phyloP scores from a whole-genome alignment of 2,329 filamentous ascomycete genomes.

The Phyllosticta citribraziliensis region DNA sequence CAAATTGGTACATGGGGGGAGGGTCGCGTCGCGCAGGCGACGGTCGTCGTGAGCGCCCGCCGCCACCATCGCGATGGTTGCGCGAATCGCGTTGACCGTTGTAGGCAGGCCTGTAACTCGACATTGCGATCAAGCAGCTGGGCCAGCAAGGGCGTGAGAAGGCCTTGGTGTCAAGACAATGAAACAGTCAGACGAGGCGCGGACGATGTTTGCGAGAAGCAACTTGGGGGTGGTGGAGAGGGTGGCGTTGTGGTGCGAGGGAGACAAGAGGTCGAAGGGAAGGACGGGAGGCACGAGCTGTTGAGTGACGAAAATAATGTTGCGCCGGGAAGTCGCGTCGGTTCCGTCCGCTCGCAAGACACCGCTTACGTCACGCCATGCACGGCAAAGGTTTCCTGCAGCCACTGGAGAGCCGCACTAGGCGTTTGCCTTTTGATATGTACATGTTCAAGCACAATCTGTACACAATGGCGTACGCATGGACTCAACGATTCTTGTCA shows the following conservation, averaged over 20 bases:
- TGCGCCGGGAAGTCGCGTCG: slow-evolving; percentile 1
- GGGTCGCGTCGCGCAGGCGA: slow-evolving; percentile 6
- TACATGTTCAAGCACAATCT: background rate
- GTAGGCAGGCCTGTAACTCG: slow-evolving; percentile 8
- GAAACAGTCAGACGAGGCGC: background rate
- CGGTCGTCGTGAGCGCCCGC: background rate
- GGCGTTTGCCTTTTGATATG: background rate
- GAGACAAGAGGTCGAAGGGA: background rate
- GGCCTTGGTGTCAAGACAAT: background rate
- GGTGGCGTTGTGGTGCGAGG: background rate
- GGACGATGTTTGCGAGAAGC: background rate
- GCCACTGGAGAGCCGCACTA: background rate
- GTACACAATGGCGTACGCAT: too few species aligned
- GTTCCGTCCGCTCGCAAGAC: slow-evolving; percentile 2
- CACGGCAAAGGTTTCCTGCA: background rate
- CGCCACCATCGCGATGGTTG: slow-evolving; percentile 5
- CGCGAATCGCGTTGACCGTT: background rate
- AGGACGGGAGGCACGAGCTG: background rate
- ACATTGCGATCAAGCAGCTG: slow-evolving; percentile 1
- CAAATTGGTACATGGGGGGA: slow-evolving; percentile 9
- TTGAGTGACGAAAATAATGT: slow-evolving; percentile 8
- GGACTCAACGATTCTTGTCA: too few species aligned
- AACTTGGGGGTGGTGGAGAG: background rate
- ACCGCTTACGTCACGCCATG: slow-evolving; percentile 6
- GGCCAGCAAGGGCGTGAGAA: background rate